Evolutionary conservation across 2,329 filamentous ascomycete genomes (phyloP).

Genomic region (Scedosporium apiospermum): DNA sequence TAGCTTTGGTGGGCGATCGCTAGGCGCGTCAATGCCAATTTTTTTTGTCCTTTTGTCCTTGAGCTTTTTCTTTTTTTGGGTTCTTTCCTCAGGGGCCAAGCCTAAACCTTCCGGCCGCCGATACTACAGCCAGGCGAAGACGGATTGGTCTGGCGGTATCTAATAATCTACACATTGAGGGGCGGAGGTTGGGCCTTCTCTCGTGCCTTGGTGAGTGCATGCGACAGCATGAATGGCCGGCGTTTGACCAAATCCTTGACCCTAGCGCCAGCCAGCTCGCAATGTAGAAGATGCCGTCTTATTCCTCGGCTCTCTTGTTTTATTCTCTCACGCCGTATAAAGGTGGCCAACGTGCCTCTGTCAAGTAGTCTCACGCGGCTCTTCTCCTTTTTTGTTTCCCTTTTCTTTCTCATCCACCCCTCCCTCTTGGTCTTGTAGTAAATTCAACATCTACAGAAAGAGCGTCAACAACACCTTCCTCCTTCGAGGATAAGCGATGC

Average conservation of each 20-base stretch:
- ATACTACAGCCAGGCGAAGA: not conserved
- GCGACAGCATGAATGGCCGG: not conserved
- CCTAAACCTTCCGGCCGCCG: not conserved
- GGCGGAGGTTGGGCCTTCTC: not conserved
- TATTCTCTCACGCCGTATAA: not conserved
- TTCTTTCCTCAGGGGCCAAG: not conserved
- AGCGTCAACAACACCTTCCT: not conserved
- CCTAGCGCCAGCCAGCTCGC: too few relatives aligned
- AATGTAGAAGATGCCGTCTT: not conserved
- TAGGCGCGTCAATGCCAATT: not conserved
- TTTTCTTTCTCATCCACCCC: not conserved
- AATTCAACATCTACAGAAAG: not conserved
- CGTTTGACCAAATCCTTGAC: not conserved
- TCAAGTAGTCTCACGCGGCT: not conserved
- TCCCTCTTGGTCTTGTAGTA: not conserved
- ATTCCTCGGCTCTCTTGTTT: not conserved
- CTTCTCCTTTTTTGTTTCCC: not conserved
- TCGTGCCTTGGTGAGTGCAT: not conserved
- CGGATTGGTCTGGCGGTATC: not conserved
- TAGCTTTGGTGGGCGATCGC: not conserved
- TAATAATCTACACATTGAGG: not conserved
- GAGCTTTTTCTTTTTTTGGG: not conserved
- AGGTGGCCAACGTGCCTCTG: not conserved
- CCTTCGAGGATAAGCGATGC: constrained; percentile 30
- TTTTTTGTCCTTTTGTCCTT: not conserved